Evolutionary conservation across 352 stramenopile species (phyloP).

Genomic region (Phytophthora fragariae): DNA sequence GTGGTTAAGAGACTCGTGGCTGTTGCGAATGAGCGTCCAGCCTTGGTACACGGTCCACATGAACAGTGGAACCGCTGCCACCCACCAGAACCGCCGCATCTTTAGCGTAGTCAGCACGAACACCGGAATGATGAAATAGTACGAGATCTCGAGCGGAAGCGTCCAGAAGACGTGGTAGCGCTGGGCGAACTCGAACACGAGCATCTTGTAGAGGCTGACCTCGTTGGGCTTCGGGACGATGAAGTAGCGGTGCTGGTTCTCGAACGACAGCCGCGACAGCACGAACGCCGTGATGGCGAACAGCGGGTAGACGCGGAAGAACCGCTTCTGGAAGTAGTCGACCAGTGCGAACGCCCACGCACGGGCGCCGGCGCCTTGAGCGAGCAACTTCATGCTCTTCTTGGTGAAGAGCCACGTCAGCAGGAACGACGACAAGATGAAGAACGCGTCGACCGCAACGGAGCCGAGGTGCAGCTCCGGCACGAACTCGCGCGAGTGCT

Average conservation of each 20-base stretch:
- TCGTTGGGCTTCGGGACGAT: slow-evolving; percentile 25
- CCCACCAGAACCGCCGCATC: slow-evolving; percentile 39
- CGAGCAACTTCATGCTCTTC: slow-evolving; percentile 38
- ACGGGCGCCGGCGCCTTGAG: slow-evolving; percentile 20
- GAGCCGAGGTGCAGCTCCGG: slow-evolving; percentile 30
- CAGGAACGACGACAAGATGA: slow-evolving; percentile 55
- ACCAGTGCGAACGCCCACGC: slow-evolving; percentile 30
- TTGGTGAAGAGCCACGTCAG: slow-evolving; percentile 50
- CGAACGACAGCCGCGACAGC: slow-evolving; percentile 38
- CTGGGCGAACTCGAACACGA: slow-evolving; percentile 42
- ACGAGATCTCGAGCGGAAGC: slow-evolving; percentile 53
- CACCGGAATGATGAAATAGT: slow-evolving; percentile 53
- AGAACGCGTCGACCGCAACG: slow-evolving; percentile 48
- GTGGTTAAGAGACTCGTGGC: slow-evolving; percentile 33
- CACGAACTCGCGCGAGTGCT: slow-evolving; percentile 34
- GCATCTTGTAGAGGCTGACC: slow-evolving; percentile 44
- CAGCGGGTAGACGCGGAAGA: slow-evolving; percentile 66
- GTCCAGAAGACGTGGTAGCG: slow-evolving; percentile 63
- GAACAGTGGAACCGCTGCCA: slow-evolving; percentile 32
- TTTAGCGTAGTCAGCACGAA: slow-evolving; percentile 38
- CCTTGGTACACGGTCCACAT: slow-evolving; percentile 35
- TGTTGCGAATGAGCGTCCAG: slow-evolving; percentile 28
- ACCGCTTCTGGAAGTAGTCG: slow-evolving; percentile 61
- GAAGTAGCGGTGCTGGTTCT: slow-evolving; percentile 43
- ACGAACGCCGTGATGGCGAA: slow-evolving; percentile 47